Conservation (phyloP, 768 basidiomycete species). For the Austroboletus festivus region DNA sequence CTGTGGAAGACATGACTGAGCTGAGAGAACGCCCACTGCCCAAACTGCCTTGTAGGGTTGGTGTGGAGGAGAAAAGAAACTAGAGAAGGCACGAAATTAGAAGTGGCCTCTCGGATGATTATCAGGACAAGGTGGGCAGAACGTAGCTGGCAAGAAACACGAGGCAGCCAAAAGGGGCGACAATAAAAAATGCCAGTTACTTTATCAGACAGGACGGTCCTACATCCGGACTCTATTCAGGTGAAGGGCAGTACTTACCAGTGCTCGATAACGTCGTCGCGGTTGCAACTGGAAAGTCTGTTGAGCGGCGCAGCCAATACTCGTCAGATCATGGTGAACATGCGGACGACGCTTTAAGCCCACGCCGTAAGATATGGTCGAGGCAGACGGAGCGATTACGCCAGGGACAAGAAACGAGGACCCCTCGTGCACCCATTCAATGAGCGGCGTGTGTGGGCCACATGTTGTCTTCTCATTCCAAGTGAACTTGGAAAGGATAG, state of each 20-base stretch:
- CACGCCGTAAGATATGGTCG: constrained; percentile 18
- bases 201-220: constrained; percentile 21
- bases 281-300: no score
- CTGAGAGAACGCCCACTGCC: constrained; percentile 15
- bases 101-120: constrained; percentile 30
- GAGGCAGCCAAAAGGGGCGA: constrained; percentile 34
- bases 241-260: constrained; percentile 1
- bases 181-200: constrained; percentile 20
- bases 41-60: constrained; percentile 21
- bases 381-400: constrained; percentile 22
- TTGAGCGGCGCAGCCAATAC: not conserved
- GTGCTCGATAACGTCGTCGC: no score
- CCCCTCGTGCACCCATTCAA: constrained; percentile 25
- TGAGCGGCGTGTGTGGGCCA: constrained; percentile 3
- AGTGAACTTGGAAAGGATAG: no score
- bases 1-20: constrained; percentile 35
- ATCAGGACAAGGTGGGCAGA: constrained; percentile 27
- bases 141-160: constrained; percentile 31
- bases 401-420: constrained; percentile 25
- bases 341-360: constrained; percentile 12
- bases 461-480: no score
- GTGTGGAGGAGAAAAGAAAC: constrained; percentile 16
- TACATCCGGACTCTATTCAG: not conserved
- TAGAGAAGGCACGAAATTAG: constrained; percentile 23
- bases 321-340: constrained; percentile 7